These are phyloP conservation scores for Aspergillus funiculosus DNA, from an alignment of 495 filamentous ascomycete species.

Conservation along the genomic window DNA sequence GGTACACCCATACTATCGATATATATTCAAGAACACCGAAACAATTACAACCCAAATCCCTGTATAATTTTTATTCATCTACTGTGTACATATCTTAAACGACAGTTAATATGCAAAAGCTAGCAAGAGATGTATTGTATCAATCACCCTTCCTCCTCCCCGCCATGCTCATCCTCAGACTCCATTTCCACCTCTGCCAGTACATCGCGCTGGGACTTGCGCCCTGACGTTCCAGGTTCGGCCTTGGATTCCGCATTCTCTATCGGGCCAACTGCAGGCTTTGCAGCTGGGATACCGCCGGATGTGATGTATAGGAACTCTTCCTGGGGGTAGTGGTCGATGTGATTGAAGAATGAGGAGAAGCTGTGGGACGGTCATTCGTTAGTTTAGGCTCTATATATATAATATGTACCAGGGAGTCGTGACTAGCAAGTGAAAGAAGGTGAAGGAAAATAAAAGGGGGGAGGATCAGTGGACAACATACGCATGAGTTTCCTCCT, in stretches of 20 bases:
- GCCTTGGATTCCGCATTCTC: not conserved
- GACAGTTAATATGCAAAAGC: too few species aligned
- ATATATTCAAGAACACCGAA: too few species aligned
- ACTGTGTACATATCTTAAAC: too few species aligned
- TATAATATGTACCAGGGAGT: not conserved
- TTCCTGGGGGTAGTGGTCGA: conserved; percentile 67
- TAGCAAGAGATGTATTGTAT: too few species aligned
- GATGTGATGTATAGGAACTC: conserved; percentile 75
- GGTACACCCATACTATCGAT: too few species aligned
- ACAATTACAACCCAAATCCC: too few species aligned
- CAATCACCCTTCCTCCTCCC: conserved; percentile 10
- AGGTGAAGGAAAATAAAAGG: not conserved
- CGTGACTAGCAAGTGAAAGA: not conserved
- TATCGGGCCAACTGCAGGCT: conserved; percentile 18
- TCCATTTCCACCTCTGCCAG: conserved; percentile 32
- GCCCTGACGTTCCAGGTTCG: not conserved
- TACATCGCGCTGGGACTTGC: conserved; percentile 26
- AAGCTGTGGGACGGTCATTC: conserved; percentile 47
- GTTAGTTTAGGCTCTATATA: not conserved
- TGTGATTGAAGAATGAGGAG: conserved; percentile 74
- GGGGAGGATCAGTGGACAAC: conserved; percentile 23
- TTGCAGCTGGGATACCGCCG: conserved; percentile 52
- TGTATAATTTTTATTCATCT: not conserved
- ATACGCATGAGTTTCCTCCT: conserved; percentile 71
- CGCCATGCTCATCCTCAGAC: conserved; percentile 26